Evolutionary conservation across 495 filamentous ascomycete species (phyloP).

Genomic region (Neurospora sp.): DNA sequence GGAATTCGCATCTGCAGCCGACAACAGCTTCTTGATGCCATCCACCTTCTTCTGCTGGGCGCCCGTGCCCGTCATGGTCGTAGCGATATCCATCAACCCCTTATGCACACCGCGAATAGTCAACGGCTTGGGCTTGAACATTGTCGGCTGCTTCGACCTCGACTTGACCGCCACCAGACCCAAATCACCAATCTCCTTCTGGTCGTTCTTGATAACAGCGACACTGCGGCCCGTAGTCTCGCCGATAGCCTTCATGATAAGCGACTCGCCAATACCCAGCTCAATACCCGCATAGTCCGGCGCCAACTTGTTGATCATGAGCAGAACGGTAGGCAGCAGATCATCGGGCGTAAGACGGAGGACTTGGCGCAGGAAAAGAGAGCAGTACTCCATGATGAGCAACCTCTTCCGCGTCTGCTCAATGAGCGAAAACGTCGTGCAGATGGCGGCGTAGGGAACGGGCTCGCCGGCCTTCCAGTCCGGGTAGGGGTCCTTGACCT

Average conservation of each 20-base stretch:
- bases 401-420: slow-evolving; percentile 90
- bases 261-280: slow-evolving; percentile 88
- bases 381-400: slow-evolving; percentile 76
- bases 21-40: slow-evolving; percentile 87
- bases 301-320: slow-evolving; percentile 97
- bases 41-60: slow-evolving; percentile 86
- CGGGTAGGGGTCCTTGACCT: slow-evolving; percentile 71
- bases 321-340: slow-evolving; percentile 72
- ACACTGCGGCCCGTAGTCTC: slow-evolving; percentile 86
- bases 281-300: slow-evolving; percentile 95
- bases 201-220: slow-evolving; percentile 80
- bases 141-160: slow-evolving; percentile 84
- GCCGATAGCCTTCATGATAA: slow-evolving; percentile 97
- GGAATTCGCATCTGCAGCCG: slow-evolving; percentile 64
- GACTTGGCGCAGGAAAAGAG: slow-evolving; percentile 85
- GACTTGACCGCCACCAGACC: slow-evolving; percentile 93
- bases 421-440: slow-evolving; percentile 85
- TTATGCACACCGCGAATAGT: slow-evolving; percentile 82
- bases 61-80: slow-evolving; percentile 64
- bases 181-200: slow-evolving; percentile 91
- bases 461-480: slow-evolving; percentile 86
- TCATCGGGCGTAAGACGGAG: slow-evolving; percentile 82
- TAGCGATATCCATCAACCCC: slow-evolving; percentile 81
- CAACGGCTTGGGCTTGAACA: slow-evolving; percentile 92
- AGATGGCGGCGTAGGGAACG: slow-evolving; percentile 90